These are phyloP conservation scores for Neonectria hederae DNA, from an alignment of 2,329 filamentous ascomycete genomes.

Conservation along the genomic window DNA sequence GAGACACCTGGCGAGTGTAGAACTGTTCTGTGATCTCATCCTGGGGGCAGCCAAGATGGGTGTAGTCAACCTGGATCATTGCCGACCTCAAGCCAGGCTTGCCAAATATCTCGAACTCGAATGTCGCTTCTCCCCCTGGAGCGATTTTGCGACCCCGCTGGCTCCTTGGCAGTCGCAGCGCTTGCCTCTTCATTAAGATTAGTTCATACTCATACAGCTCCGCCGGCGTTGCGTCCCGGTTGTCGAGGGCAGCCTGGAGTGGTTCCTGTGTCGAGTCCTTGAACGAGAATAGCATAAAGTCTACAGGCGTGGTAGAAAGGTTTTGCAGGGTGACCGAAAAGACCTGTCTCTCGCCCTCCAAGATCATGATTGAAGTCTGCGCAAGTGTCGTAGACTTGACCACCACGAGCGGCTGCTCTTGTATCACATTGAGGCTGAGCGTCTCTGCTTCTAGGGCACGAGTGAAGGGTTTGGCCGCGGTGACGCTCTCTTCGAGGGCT, in stretches of 20 bases:
- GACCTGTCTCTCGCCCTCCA: conserved; percentile 84
- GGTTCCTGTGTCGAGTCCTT: conserved; percentile 86
- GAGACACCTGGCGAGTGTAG: conserved; percentile 82
- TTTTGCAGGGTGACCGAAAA: conserved; percentile 88
- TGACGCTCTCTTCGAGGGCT: conserved; percentile 60
- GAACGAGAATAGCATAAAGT: conserved; percentile 88
- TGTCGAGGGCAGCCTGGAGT: conserved; percentile 77
- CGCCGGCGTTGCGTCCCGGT: conserved; percentile 78
- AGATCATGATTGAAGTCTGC: conserved; percentile 88
- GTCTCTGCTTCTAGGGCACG: conserved; percentile 58
- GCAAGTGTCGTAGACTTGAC: conserved; percentile 81
- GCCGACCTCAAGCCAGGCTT: conserved; percentile 85
- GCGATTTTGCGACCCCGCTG: conserved; percentile 68
- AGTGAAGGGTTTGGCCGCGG: conserved; percentile 50
- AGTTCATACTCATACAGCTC: conserved; percentile 89
- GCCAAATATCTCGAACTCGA: conserved; percentile 86
- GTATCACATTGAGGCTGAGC: conserved; percentile 78
- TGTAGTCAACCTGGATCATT: conserved; percentile 86
- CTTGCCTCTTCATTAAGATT: conserved; percentile 78
- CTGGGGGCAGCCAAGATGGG: conserved; percentile 76
- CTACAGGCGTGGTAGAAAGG: conserved; percentile 76
- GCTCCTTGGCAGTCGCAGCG: conserved; percentile 66
- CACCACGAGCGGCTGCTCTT: conserved; percentile 78
- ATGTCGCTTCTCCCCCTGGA: conserved; percentile 73
- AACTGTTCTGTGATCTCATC: conserved; percentile 77